Percentiles rank a stretch among this genome's conserved stretches.
These are phyloP conservation scores for Sugiyamaella americana DNA, from an alignment of 805 yeast genomes.

Conservation along the genomic window DNA sequence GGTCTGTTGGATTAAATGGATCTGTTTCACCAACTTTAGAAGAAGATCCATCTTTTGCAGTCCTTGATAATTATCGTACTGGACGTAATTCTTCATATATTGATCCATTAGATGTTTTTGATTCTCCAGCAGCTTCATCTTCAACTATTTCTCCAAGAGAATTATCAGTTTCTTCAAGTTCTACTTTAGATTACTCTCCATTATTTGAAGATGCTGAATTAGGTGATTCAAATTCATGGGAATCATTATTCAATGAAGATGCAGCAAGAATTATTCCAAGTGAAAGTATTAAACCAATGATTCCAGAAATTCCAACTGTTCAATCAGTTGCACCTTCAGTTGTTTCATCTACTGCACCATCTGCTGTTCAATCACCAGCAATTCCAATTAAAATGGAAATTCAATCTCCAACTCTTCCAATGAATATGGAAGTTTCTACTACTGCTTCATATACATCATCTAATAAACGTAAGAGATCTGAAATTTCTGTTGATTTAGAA, in stretches of 20 bases:
- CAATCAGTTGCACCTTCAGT: slow-evolving; percentile 2
- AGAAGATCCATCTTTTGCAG: slow-evolving; percentile 8
- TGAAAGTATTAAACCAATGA: too few relatives aligned
- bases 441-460: background rate
- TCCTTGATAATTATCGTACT: slow-evolving; percentile 4
- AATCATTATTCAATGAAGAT: slow-evolving; percentile 30
- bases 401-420: background rate
- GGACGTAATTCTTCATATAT: slow-evolving; percentile 6
- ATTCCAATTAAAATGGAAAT: slow-evolving; percentile 4
- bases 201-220: slow-evolving; percentile 28
- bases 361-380: slow-evolving; percentile 1
- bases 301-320: background rate
- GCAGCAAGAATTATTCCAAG: too few relatives aligned
- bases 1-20: slow-evolving; percentile 19
- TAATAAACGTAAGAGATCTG: slow-evolving; percentile 19
- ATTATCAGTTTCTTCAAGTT: slow-evolving; percentile 11
- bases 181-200: slow-evolving; percentile 29
- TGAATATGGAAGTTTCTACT: background rate
- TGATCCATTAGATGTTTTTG: slow-evolving; percentile 13
- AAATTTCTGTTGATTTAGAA: slow-evolving; percentile 12
- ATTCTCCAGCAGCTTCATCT: slow-evolving; percentile 6
- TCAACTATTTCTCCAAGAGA: slow-evolving; percentile 23
- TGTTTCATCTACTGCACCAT: background rate
- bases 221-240: slow-evolving; percentile 27
- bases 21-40: slow-evolving; percentile 4